Evolutionary conservation across 257 asterid genomes (phyloP), one percentile per base, ranked within the genome.

Genomic region (Solanum tacnaense): DNA sequence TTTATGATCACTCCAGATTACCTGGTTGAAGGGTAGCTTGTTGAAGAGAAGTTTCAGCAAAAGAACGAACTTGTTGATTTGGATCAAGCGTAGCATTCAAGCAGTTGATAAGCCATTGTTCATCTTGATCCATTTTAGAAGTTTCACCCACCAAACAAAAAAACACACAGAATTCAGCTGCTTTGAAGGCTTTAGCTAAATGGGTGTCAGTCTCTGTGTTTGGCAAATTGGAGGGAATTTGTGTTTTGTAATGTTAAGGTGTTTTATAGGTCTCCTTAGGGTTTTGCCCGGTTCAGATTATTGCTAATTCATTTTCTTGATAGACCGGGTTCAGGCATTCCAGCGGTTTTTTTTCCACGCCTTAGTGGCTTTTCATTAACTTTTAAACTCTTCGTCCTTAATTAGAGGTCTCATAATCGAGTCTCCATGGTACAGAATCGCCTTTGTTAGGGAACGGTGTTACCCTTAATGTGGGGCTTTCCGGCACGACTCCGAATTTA

Each of bases 1-100:
- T 25, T 76, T 13, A 27, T 2, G 84, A 39, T 76, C 35, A 23
- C 27, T 38, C 84, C 38, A n/a, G 29, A 46, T 29, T 85, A 94
- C 98, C 98, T 84, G 98, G 91, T 88, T 94, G 99, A 88, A 93
- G 93, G n/a, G 98, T 91, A n/a, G 98, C 98, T 91, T 96, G 99
- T 29, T 91, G 94, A 20, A 97, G 96, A 36, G 99, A 96, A 88
- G 98, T 86, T 92, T 96, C 99, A 36, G 99, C 99, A 86, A 94
- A 94, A 32, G 95, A 89, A 41, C 99, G 96, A 83, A 92, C 88
- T 86, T 96, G 98, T 35, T 94, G 97, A 90, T 92, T 93, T 90
- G 98, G 93, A 82, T 96, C 98, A 62, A 97, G 95, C 18, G 98
- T 93, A 76, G 99, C 98, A 92, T 92, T 96, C 93, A 97, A 91